Evolutionary conservation across 192 early-diverging fungal genomes (phyloP), one percentile per base, ranked within the genome.

Genomic region (Phycomyces nitens): DNA sequence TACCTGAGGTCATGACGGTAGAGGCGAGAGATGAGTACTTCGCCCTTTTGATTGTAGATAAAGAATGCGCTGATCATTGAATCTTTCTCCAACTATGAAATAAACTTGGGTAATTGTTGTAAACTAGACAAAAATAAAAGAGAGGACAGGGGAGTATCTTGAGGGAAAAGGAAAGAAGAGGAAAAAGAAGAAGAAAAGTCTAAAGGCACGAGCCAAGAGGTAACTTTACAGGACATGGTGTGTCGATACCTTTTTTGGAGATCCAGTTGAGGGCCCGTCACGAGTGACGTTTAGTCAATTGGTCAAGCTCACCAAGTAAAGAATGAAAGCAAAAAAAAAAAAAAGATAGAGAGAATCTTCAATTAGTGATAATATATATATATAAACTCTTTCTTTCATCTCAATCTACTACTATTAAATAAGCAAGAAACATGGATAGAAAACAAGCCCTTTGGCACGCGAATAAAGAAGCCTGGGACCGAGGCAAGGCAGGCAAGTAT

Each of bases 41-140:
- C 95, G 54, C 97, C 95, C 76, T 99, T 99, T 69, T 92, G 94
- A 83, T 96, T 99, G 80, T 96, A 95, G 51, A 99, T 92, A 73
- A 99, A 95, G 65, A 99, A 85, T 18, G 88, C 94, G 72, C 90
- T 92, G 53, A 99, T 87, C 95, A 97, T 99, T 24, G 18, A 14
- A 21, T 22, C 38, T n/a, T 38, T 38, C 15, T n/a, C 11, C n/a
- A n/a, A n/a, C n/a, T n/a, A n/a, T n/a, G n/a, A n/a, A n/a, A n/a
- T n/a, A n/a, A n/a, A n/a, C n/a, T n/a, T n/a, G n/a, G n/a, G n/a
- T n/a, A n/a, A n/a, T n/a, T n/a, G n/a, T n/a, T n/a, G n/a, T n/a
- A n/a, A n/a, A n/a, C n/a, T n/a, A n/a, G n/a, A n/a, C n/a, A n/a
- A n/a, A n/a, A n/a, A n/a, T n/a, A n/a, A n/a, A n/a, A n/a, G n/a